Percentiles rank a stretch among this genome's conserved stretches.
These are phyloP conservation scores for Tephrocybe sp. DNA, from an alignment of 768 basidiomycete genomes.

Conservation along the genomic window DNA sequence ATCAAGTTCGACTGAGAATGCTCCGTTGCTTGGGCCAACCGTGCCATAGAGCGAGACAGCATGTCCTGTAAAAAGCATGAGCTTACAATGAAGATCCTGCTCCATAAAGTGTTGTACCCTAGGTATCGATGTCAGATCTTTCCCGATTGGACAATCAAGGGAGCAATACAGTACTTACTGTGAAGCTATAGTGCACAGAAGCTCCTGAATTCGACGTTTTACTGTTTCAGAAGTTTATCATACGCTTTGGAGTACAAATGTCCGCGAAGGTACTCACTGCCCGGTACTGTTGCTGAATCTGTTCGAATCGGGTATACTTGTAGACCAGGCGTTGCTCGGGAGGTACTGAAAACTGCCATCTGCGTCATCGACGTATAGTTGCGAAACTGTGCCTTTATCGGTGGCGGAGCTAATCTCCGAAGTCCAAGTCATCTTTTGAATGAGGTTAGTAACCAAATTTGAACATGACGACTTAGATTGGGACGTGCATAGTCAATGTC, in stretches of 20 bases:
- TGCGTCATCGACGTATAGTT: constrained; percentile 18
- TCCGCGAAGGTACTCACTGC: constrained; percentile 22
- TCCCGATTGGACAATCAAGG: no score
- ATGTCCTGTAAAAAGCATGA: constrained; percentile 14
- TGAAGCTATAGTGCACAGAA: constrained; percentile 16
- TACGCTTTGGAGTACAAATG: neutral
- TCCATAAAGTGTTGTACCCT: no score
- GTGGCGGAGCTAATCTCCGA: constrained; percentile 10
- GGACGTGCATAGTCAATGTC: constrained; percentile 36
- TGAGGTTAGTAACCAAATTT: neutral
- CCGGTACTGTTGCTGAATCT: constrained; percentile 29
- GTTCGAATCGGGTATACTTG: constrained; percentile 16
- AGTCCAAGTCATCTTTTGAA: constrained; percentile 19
- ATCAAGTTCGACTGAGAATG: constrained; percentile 23
- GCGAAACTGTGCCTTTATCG: constrained; percentile 3
- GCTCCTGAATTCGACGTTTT: constrained; percentile 15
- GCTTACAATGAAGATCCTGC: no score
- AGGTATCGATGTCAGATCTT: neutral
- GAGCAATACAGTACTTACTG: constrained; percentile 9
- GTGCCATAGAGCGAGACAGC: constrained; percentile 33
- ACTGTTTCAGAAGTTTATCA: constrained; percentile 12
- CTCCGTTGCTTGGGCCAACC: constrained; percentile 24
- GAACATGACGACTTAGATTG: neutral
- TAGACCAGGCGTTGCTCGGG: constrained; percentile 24
- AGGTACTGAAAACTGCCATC: constrained; percentile 30